Conservation (phyloP, 768 basidiomycete species). For the Kwoniella sp. region DNA sequence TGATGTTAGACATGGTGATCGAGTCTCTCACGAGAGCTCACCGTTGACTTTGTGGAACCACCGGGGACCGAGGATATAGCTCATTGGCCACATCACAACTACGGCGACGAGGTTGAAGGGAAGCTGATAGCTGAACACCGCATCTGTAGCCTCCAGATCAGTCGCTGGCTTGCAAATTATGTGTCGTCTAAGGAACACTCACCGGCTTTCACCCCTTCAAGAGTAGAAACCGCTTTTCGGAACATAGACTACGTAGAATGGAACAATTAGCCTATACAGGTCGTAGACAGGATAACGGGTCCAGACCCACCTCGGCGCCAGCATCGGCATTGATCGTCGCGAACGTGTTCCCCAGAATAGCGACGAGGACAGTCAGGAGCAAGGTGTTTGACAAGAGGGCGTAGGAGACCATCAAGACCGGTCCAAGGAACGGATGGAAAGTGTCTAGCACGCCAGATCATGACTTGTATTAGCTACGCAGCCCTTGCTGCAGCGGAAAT, state of each 20-base stretch:
- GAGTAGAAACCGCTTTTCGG: conserved; percentile 85
- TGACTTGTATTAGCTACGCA: not conserved
- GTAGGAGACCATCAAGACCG: conserved; percentile 72
- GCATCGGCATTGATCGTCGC: conserved; percentile 91
- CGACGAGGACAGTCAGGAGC: conserved; percentile 67
- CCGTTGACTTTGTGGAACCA: conserved; percentile 91
- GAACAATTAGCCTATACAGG: no score
- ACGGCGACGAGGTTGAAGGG: conserved; percentile 89
- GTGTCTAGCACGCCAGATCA: conserved; percentile 58
- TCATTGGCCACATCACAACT: conserved; percentile 80
- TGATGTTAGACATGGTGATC: no score
- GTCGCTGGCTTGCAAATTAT: no score
- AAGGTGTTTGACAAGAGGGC: conserved; percentile 91
- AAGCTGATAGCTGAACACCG: conserved; percentile 89
- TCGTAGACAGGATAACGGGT: no score
- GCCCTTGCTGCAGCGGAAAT: not conserved
- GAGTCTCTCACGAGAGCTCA: no score
- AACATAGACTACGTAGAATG: conserved; percentile 99
- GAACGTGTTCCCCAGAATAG: conserved; percentile 91
- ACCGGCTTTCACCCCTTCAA: conserved; percentile 72
- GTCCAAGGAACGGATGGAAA: conserved; percentile 87
- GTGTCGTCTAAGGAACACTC: not conserved
- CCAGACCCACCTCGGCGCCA: conserved; percentile 72
- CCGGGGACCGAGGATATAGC: conserved; percentile 81
- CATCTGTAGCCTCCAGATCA: no score